Conservation (phyloP, 2,329 filamentous ascomycete genomes). For the Didymella keratinophila region DNA sequence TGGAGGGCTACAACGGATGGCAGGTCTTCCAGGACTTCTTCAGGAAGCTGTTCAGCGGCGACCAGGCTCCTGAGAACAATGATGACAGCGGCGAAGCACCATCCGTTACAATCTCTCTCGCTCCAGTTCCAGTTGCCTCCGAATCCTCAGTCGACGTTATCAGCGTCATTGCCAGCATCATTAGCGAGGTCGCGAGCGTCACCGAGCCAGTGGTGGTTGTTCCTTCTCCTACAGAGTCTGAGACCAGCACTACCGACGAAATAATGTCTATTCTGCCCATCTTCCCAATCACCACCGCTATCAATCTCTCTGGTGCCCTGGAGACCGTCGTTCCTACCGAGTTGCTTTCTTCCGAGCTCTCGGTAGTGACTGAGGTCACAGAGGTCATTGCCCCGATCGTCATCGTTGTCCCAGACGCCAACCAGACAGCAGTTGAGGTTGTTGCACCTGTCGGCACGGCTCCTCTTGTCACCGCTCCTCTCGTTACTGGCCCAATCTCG, state of each 20-base stretch:
- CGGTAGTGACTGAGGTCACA: conserved; percentile 1
- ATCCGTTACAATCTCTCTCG: background rate
- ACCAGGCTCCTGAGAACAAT: conserved; percentile 1
- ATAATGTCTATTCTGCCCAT: conserved; percentile 28
- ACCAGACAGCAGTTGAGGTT: conserved; percentile 4
- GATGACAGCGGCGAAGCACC: conserved; percentile 5
- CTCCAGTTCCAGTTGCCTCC: conserved; percentile 1
- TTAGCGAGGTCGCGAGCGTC: conserved; percentile 9
- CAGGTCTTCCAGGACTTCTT: conserved; percentile 27
- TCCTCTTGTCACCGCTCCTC: conserved; percentile 5
- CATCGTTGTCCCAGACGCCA: conserved; percentile 6
- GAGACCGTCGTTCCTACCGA: conserved; percentile 8
- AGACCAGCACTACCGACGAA: conserved; percentile 1
- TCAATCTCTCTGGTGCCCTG: conserved; percentile 18
- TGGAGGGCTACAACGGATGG: conserved; percentile 23
- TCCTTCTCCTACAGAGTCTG: conserved; percentile 2
- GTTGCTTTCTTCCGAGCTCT: conserved; percentile 9
- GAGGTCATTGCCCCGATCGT: conserved; percentile 3
- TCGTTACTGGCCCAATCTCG: conserved; percentile 12
- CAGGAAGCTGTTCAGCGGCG: conserved; percentile 20
- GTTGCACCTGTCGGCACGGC: conserved; percentile 1
- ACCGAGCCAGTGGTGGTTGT: conserved; percentile 5
- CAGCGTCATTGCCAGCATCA: conserved; percentile 14
- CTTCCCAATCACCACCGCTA: conserved; percentile 18
- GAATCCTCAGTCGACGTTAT: conserved; percentile 6